These are phyloP conservation scores for Orbilia quercus DNA, from an alignment of 2,329 filamentous ascomycete species.

Conservation along the genomic window DNA sequence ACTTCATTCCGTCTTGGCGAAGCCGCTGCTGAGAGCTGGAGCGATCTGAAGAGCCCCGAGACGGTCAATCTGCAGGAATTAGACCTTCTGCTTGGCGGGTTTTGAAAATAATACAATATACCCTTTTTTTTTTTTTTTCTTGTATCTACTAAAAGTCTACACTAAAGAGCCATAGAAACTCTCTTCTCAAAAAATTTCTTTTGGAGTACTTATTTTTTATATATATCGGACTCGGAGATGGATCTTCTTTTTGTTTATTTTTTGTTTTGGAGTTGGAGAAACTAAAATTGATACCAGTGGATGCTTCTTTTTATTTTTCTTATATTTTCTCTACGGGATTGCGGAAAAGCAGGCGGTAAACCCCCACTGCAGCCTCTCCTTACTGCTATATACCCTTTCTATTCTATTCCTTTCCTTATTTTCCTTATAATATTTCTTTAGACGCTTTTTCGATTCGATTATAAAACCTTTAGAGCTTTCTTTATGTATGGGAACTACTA, in stretches of 20 bases:
- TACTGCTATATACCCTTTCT: constrained; percentile 50
- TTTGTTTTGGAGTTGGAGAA: constrained; percentile 52
- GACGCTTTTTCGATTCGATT: constrained; percentile 27
- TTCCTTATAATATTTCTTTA: constrained; percentile 36
- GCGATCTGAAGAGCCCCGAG: constrained; percentile 78
- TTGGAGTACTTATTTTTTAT: constrained; percentile 52
- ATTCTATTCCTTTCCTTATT: too few relatives aligned
- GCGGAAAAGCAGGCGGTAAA: constrained; percentile 1
- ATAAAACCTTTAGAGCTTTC: constrained; percentile 24
- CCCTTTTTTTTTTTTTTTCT: constrained; percentile 12
- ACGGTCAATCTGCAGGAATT: constrained; percentile 92
- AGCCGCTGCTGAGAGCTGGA: constrained; percentile 63
- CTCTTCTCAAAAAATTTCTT: constrained; percentile 41
- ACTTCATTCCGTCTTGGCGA: constrained; percentile 59
- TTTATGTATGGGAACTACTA: constrained; percentile 41
- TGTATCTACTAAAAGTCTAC: constrained; percentile 33
- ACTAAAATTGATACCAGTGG: constrained; percentile 55
- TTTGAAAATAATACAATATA: constrained; percentile 27
- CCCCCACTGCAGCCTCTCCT: constrained; percentile 27
- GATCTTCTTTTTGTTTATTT: constrained; percentile 28
- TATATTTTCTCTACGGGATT: constrained; percentile 24
- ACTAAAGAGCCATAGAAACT: constrained; percentile 36
- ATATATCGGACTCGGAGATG: constrained; percentile 31
- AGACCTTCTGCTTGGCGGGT: constrained; percentile 78
- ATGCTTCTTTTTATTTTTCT: constrained; percentile 34